These are phyloP conservation scores for Boletus semigastroideus DNA, from an alignment of 1,284 basidiomycete species.

Conservation along the genomic window DNA sequence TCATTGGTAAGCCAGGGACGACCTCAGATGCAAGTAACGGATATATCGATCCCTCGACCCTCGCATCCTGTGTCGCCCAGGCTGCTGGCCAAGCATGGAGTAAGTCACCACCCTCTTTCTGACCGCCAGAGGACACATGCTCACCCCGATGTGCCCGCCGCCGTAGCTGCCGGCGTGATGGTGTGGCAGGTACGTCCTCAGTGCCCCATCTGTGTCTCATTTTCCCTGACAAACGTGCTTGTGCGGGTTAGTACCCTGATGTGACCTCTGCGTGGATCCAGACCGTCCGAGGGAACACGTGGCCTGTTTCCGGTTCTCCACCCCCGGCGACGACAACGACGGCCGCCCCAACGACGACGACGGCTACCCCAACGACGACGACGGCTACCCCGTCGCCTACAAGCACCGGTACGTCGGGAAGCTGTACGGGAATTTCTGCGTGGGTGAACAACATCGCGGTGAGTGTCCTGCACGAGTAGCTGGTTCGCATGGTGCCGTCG, in stretches of 20 bases:
- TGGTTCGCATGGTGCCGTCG: too few species aligned
- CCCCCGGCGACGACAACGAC: neutral
- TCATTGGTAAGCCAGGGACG: slow-evolving; percentile 64
- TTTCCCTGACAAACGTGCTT: too few species aligned
- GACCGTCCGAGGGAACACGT: slow-evolving; percentile 27
- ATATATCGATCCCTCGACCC: slow-evolving; percentile 50
- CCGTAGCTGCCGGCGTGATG: slow-evolving; percentile 51
- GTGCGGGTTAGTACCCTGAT: slow-evolving; percentile 27
- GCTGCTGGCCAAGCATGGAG: slow-evolving; percentile 58
- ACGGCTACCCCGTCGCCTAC: slow-evolving; percentile 3
- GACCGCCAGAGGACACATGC: neutral
- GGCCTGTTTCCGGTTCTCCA: slow-evolving; percentile 14
- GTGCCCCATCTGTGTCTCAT: neutral
- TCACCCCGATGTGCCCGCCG: neutral
- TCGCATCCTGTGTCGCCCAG: slow-evolving; percentile 53
- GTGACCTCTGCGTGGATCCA: slow-evolving; percentile 22
- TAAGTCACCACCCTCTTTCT: slow-evolving; percentile 29
- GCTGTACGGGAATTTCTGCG: slow-evolving; percentile 25
- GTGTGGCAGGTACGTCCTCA: slow-evolving; percentile 36
- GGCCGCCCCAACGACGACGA: neutral
- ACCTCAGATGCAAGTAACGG: slow-evolving; percentile 56
- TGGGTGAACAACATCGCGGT: slow-evolving; percentile 21
- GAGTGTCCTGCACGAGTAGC: slow-evolving; percentile 5
- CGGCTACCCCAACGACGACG: neutral
- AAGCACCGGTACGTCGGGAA: slow-evolving; percentile 6